Conservation (phyloP, 495 filamentous ascomycete genomes). For the Tirmania nivea region DNA sequence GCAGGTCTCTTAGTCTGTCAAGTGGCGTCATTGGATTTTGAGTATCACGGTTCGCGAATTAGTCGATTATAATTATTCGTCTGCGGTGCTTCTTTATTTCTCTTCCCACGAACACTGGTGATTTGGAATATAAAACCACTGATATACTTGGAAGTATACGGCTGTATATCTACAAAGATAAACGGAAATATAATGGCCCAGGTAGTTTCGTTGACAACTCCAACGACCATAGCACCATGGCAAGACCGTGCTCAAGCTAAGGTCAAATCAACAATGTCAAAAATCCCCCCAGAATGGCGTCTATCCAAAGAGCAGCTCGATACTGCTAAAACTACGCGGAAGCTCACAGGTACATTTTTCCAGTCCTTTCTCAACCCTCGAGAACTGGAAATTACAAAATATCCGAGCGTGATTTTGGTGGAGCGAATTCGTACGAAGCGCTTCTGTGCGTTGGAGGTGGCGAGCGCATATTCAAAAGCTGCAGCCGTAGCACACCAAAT, state of each 20-base stretch:
- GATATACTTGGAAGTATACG: no score
- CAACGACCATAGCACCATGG: background rate
- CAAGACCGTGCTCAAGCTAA: background rate
- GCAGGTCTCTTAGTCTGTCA: no score
- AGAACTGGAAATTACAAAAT: background rate
- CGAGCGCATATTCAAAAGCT: background rate
- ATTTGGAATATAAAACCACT: no score
- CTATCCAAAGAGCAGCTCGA: background rate
- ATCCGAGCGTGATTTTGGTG: background rate
- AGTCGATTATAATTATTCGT: no score
- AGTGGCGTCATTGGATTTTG: no score
- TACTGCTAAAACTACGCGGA: background rate
- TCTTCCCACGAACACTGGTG: no score
- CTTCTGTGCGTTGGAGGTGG: background rate
- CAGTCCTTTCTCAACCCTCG: background rate
- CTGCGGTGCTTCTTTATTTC: no score
- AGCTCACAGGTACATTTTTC: background rate
- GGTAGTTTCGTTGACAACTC: no score
- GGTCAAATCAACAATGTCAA: background rate
- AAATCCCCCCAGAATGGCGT: background rate
- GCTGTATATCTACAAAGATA: no score
- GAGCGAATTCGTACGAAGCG: background rate
- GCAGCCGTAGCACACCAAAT: background rate
- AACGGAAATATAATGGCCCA: no score
- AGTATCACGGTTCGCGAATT: no score